These are phyloP conservation scores for Wickerhamomyces bovis DNA, from an alignment of 805 yeast species.

Conservation along the genomic window DNA sequence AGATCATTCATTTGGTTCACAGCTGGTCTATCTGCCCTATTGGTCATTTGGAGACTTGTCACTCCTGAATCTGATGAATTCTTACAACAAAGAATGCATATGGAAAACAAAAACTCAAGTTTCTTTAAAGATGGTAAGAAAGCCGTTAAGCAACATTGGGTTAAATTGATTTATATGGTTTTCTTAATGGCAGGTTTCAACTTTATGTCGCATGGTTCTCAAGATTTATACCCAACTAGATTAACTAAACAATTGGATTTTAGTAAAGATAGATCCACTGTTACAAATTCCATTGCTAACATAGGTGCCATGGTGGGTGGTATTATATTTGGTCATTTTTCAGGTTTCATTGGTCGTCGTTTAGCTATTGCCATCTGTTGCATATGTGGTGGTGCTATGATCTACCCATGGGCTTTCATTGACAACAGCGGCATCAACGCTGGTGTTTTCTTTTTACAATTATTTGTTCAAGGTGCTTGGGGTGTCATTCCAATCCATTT, in stretches of 20 bases:
- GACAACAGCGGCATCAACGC: slow-evolving; percentile 44
- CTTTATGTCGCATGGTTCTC: slow-evolving; percentile 58
- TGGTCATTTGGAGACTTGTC: slow-evolving; percentile 35
- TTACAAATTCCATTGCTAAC: slow-evolving; percentile 52
- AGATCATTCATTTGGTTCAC: slow-evolving; percentile 64
- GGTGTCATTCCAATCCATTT: slow-evolving; percentile 61
- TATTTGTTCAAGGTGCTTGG: slow-evolving; percentile 66
- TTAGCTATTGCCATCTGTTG: slow-evolving; percentile 46
- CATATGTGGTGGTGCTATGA: slow-evolving; percentile 50
- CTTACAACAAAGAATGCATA: slow-evolving; percentile 33
- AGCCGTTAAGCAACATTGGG: slow-evolving; percentile 48
- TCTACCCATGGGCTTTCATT: slow-evolving; percentile 59
- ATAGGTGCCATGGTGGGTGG: slow-evolving; percentile 57
- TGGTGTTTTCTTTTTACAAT: slow-evolving; percentile 56
- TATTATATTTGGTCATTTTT: slow-evolving; percentile 46
- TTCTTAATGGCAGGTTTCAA: slow-evolving; percentile 59
- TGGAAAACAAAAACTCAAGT: slow-evolving; percentile 25
- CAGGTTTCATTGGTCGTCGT: slow-evolving; percentile 52
- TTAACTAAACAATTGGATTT: slow-evolving; percentile 40
- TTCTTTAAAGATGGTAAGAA: slow-evolving; percentile 27
- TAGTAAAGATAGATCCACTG: slow-evolving; percentile 40
- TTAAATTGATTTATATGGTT: slow-evolving; percentile 49
- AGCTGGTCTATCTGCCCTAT: slow-evolving; percentile 47
- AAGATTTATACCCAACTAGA: slow-evolving; percentile 55
- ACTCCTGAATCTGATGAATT: slow-evolving; percentile 52